Evolutionary conservation across 1,284 basidiomycete species (phyloP).

Genomic region (Moesziomyces aphidis): DNA sequence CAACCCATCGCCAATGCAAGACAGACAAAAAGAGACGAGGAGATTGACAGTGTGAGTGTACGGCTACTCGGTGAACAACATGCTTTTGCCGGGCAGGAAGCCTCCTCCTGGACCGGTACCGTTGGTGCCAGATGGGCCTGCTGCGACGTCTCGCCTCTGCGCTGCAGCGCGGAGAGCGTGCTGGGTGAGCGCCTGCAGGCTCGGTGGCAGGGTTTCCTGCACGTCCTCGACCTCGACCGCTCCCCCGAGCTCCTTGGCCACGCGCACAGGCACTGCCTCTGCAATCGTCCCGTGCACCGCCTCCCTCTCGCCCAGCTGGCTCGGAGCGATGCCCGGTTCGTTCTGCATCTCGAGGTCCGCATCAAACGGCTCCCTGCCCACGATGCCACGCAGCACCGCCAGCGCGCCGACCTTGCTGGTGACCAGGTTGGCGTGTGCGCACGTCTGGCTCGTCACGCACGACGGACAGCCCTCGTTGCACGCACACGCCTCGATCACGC

Average conservation of each 20-base stretch:
- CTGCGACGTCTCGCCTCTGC: constrained; percentile 8
- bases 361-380: constrained; percentile 60
- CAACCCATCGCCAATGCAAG: background rate
- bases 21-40: background rate
- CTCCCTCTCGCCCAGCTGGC: constrained; percentile 30
- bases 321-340: constrained; percentile 49
- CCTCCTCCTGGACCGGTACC: constrained; percentile 39
- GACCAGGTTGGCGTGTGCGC: constrained; percentile 57
- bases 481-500: constrained; percentile 76
- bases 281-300: constrained; percentile 37
- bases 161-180: constrained; percentile 27
- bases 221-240: constrained; percentile 44
- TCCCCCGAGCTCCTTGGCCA: constrained; percentile 32
- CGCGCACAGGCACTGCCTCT: constrained; percentile 45
- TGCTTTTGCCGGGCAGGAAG: constrained; percentile 39
- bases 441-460: constrained; percentile 72
- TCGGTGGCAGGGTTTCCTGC: constrained; percentile 45
- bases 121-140: constrained; percentile 19
- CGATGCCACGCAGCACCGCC: constrained; percentile 61
- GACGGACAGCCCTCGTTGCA: constrained; percentile 80
- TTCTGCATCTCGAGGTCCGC: constrained; percentile 51
- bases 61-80: constrained; percentile 41
- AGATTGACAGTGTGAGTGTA: background rate
- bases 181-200: constrained; percentile 31
- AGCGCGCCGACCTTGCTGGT: constrained; percentile 64